Base-by-base conservation (phyloP, 148 eudicot species). In the Vaccinium macrocarpon region DNA sequence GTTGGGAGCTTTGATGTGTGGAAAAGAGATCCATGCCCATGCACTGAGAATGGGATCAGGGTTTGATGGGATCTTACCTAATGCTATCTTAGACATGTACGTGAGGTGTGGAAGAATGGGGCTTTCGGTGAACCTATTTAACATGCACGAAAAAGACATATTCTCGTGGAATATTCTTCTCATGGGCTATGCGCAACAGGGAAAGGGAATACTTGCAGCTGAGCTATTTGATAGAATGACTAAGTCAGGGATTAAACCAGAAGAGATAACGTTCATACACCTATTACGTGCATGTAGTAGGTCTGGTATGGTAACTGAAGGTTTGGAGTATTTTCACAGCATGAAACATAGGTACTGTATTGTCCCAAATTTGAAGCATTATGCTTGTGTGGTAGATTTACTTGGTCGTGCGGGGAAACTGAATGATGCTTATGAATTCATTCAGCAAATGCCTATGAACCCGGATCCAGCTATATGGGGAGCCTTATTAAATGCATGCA, bases 381-480 rank as follows among this genome's bases (percentile, higher is more conserved):
- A 94, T 91, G 97, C 98, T 79, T 94, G 97, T 84, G 83, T 94
- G 14, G 97, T 96, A 46, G 99, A 96, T 92, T 89, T 96, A 87
- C 95, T 96, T 72, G 99, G 97, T 51, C 99, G 98, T 84, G 99
- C 98, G 27, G 98, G 95, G 78, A 85, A 86, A 15, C 78, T 96
- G 84, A 88, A 93, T 49, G 91, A 91, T 81, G 98, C 97, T 73
- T 84, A 89, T 85, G 85, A 80, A 12, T 90, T 93, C 82, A 96
- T 96, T 75, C 86, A 78, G 76, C 87, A 88, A 55, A 93, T 96
- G 94, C 97, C 99, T 51, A 83, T 91, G 55, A 73, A 86, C 56
- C 98, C 97, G 19, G 98, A 96, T 89, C 85, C 90, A 27, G 93
- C 99, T 48, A 91, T 94, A 79, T 96, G 99, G 99, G 99, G 99